Evolutionary conservation across 768 basidiomycete species (phyloP), one percentile per base, ranked within the genome.

Genomic region (Mycena albidolilacea): DNA sequence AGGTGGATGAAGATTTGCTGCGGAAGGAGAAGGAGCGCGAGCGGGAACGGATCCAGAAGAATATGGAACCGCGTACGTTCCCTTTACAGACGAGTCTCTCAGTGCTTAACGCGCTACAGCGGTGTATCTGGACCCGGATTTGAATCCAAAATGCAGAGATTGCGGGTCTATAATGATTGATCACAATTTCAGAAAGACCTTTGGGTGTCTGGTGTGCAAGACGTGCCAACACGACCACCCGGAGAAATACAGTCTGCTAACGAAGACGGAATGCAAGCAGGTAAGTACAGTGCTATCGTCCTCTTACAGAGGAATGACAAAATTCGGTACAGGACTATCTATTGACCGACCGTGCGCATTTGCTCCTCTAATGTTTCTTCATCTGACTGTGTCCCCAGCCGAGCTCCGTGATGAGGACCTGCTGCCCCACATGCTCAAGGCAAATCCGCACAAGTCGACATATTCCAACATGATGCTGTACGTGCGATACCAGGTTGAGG

Each of bases 391-490:
- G 37, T 66, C 37, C 70, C 67, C 48, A 96, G 96, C 97, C 41
- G 98, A 99, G 80, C 87, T 99, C 37, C 92, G 93, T 69, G 98
- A 99, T 79, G 91, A 95, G 78, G 95, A 98, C 77, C 84, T 93
- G 19, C 89, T 99, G 75, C 98, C 97, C 0, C 98, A 99, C 81
- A 86, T 97, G 35, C 87, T 99, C 69, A 96, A 97, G 79, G 94
- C 95, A 21, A 98, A 98, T 80, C 97, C 96, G 5, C 97, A 98
- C 84, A 93, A 95, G 75, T 94, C 96, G 12, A 97, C 95, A 0
- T 99, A 95, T 79, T 94, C 95, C 44, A 99, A 99, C 85, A 99
- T 99, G 98, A 99, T 99, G 98, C 88, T 99, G 23, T 99, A 94
- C 83, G 87, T 98, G 6, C 91, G 98, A 43, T 93, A 86, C 78